Evolutionary conservation across 345 rosid genomes (phyloP).

Genomic region (Heritiera littoralis): DNA sequence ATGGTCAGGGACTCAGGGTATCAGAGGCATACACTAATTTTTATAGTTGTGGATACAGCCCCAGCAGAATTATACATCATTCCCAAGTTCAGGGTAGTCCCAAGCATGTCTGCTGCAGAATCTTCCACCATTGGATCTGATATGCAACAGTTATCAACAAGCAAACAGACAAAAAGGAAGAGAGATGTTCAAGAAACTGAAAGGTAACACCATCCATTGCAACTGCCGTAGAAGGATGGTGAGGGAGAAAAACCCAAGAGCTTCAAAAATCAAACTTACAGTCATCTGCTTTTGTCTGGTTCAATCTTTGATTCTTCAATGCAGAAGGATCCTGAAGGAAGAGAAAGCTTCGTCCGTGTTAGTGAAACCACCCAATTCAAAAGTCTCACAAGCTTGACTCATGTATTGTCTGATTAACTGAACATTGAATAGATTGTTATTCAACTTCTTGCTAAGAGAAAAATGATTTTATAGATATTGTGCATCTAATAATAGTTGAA

Average conservation of each 20-base stretch:
- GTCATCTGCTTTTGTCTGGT: background rate
- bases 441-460: background rate
- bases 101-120: background rate
- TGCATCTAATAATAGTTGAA: background rate
- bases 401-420: background rate
- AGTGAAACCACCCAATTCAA: background rate
- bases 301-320: background rate
- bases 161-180: background rate
- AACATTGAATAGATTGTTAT: background rate
- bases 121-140: background rate
- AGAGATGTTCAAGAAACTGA: background rate
- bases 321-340: background rate
- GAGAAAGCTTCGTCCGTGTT: background rate
- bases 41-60: background rate
- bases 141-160: background rate
- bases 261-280: background rate
- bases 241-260: background rate
- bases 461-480: background rate
- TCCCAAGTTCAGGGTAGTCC: background rate
- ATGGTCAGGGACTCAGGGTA: background rate
- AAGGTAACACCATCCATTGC: background rate
- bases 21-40: background rate
- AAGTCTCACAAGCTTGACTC: slow-evolving; percentile 3
- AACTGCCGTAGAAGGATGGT: background rate
- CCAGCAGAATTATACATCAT: background rate